These are phyloP conservation scores for Echinochloa phyllopogon DNA, from an alignment of 176 grass and related monocot species.

Conservation along the genomic window DNA sequence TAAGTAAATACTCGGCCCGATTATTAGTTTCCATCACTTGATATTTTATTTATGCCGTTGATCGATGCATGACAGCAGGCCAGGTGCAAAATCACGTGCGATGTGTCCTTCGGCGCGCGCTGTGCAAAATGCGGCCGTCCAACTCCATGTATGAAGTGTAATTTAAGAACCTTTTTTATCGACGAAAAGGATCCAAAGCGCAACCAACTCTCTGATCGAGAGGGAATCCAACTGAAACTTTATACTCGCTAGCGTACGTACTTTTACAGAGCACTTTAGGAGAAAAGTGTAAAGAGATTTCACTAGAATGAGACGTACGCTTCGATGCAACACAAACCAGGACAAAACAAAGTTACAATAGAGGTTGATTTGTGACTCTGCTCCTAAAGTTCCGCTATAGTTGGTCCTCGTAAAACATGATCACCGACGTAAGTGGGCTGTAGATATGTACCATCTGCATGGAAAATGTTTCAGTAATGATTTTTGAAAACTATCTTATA, in stretches of 20 bases:
- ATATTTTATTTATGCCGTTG: neutral
- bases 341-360: neutral
- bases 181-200: too few species aligned
- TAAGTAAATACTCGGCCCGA: too few species aligned
- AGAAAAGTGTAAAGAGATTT: too few species aligned
- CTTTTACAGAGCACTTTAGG: too few species aligned
- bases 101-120: neutral
- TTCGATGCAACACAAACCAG: neutral
- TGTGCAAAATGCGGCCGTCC: slow-evolving; percentile 36
- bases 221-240: too few species aligned
- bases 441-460: neutral
- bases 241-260: too few species aligned
- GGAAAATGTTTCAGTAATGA: neutral
- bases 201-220: too few species aligned
- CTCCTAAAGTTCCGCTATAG: neutral
- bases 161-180: too few species aligned
- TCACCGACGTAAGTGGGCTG: neutral
- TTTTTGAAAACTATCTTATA: too few species aligned
- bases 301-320: too few species aligned
- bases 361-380: neutral
- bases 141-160: too few species aligned
- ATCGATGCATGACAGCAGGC: neutral
- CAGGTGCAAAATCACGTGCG: slow-evolving; percentile 1
- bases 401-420: neutral
- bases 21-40: neutral